Base-by-base conservation (phyloP, 2,329 filamentous ascomycete genomes). In the Arthrobotrys sphaeroides region DNA sequence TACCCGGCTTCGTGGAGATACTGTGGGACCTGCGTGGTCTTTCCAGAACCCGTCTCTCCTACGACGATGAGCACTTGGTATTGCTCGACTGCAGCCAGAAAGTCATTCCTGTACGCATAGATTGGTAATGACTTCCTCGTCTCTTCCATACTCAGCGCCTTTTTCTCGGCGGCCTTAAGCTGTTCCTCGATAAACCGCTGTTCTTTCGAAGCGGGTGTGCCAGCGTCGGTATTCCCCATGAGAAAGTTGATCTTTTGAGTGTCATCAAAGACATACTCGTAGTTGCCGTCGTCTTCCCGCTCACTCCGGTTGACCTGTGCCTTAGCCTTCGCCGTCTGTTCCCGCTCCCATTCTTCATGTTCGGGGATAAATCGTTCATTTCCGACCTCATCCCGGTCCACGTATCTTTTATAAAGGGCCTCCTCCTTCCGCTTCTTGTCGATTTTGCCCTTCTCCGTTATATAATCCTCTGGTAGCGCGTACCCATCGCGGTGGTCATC, bases 401-500 rank as follows among this genome's bases (percentile, higher is more conserved):
- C 90, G 79, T 97, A 94, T 59, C 94, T 89, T 82, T 93, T 94
- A 83, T 96, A 97, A 9, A 99, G 86, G 0, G 92, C 92, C 22
- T 96, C 92, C 77, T 95, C 89, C 82, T 98, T 98, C 81, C 91
- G 91, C 81, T 91, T 93, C 79, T 87, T 87, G 81, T 96, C 91
- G 77, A 96, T 90, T 81, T 96, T 95, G 20, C 93, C 93, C 83
- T 94, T 94, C 81, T 96, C 93, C 0, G 92, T 97, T 77, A 97
- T 94, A 81, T 97, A 97, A 81, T 97, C 93, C 78, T 97, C 94
- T 0, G 94, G 95, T 84, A 99, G 90, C 78, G 90, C 87, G 83
- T 98, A 99, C 1, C 94, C 94, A 84, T 97, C 94, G 18, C 90
- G 88, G 82, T 97, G 90, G 79, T 98, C 94, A 81, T 98, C 94